phyloP scores from a whole-genome alignment of 441 rosid species.

The Bruguiera hainesii region DNA sequence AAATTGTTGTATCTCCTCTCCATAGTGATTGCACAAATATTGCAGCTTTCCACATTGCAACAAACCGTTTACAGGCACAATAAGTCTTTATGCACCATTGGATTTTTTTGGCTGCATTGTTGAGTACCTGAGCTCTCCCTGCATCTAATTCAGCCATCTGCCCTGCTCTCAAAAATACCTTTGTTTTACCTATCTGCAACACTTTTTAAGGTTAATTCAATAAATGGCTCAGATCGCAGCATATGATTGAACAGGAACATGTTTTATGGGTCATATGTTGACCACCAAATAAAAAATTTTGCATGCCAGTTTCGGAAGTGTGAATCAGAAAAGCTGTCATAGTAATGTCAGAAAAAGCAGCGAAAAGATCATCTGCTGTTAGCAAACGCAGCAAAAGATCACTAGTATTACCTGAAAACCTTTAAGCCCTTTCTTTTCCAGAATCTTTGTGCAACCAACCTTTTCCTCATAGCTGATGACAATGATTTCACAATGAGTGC shows the following conservation, averaged over 20 bases:
- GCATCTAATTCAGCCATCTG: conserved; percentile 99
- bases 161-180: conserved; percentile 95
- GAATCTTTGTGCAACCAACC: conserved; percentile 60
- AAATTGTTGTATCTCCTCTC: conserved; percentile 54
- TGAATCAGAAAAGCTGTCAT: conserved; percentile 4
- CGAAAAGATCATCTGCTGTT: no score
- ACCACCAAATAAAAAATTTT: not conserved
- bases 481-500: conserved; percentile 23
- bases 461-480: conserved; percentile 81
- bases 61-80: conserved; percentile 63
- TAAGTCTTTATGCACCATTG: conserved; percentile 78
- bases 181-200: conserved; percentile 89
- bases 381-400: conserved; percentile 3
- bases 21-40: conserved; percentile 61
- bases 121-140: conserved; percentile 79
- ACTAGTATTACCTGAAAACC: conserved; percentile 76
- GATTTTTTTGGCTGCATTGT: conserved; percentile 74
- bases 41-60: conserved; percentile 62
- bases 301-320: not conserved
- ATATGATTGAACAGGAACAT: not conserved
- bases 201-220: conserved; percentile 26
- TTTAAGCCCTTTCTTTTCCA: conserved; percentile 78
- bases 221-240: conserved; percentile 14
- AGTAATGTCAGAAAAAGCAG: conserved; percentile 2
- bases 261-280: not conserved